A percentile compares a stretch with the other conserved stretches of the same genome.
Conservation (phyloP, 148 eudicot genomes). For the Silene uniflora region DNA sequence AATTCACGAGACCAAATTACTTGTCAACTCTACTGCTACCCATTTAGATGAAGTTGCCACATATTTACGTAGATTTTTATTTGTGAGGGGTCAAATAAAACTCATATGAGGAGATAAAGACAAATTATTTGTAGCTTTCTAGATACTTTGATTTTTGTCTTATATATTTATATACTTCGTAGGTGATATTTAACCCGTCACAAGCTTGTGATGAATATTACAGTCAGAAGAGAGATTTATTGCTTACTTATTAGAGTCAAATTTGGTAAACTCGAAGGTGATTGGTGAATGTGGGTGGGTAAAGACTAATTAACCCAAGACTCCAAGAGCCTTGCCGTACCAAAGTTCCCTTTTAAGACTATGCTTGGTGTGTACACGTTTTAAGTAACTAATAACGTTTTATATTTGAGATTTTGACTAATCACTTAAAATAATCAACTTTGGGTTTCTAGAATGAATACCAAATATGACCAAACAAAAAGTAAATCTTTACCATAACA, state of each 20-base stretch:
- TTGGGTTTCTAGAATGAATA: too few relatives aligned
- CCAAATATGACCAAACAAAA: too few relatives aligned
- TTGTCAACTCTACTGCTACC: background rate
- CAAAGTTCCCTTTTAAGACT: background rate
- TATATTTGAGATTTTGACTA: background rate
- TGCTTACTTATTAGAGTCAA: background rate
- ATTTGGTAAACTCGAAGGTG: background rate
- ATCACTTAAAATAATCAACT: background rate
- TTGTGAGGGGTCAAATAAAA: too few relatives aligned
- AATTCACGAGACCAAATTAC: conserved; percentile 1
- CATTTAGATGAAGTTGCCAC: background rate
- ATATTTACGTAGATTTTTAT: too few relatives aligned
- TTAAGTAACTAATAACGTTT: background rate
- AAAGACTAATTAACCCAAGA: background rate
- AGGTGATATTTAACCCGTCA: too few relatives aligned
- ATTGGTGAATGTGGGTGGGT: background rate
- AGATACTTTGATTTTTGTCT: too few relatives aligned
- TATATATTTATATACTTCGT: too few relatives aligned
- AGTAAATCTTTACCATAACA: too few relatives aligned
- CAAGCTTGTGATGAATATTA: too few relatives aligned
- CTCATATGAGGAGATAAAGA: too few relatives aligned
- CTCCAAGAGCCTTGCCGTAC: conserved; percentile 4
- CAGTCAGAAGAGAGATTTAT: too few relatives aligned
- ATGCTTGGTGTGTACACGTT: background rate
- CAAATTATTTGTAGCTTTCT: too few relatives aligned